Conservation (phyloP, 768 basidiomycete species). For the Suillus placidus region DNA sequence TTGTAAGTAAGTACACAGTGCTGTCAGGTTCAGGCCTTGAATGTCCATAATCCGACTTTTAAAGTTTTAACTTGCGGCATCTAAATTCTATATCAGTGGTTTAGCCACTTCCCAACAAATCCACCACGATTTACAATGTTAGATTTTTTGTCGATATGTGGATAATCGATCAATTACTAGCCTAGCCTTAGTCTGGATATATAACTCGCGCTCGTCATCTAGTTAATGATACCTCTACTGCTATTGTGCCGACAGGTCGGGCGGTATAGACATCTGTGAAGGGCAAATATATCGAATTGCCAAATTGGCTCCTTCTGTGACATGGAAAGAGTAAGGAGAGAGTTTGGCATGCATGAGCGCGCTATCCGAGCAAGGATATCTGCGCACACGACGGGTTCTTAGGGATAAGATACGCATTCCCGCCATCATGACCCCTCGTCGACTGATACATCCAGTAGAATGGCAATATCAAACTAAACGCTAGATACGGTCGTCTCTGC, state of each 20-base stretch:
- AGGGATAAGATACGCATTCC: neutral
- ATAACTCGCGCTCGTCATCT: neutral
- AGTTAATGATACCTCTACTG: neutral
- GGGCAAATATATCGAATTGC: neutral
- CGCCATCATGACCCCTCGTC: neutral
- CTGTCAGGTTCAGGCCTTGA: neutral
- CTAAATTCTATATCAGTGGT: neutral
- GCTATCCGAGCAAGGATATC: neutral
- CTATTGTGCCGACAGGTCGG: neutral
- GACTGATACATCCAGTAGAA: neutral
- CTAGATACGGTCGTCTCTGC: conserved; percentile 28
- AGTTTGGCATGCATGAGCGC: neutral
- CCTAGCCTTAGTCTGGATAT: neutral
- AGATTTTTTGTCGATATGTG: neutral
- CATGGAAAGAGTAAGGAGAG: neutral
- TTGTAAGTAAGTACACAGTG: neutral
- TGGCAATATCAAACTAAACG: neutral
- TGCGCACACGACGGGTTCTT: neutral
- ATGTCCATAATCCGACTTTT: neutral
- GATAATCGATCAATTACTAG: neutral
- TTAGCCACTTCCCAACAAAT: neutral
- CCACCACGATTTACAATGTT: neutral
- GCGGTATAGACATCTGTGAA: neutral
- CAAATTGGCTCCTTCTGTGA: neutral
- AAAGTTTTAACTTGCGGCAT: neutral